Evolutionary conservation across 2,329 filamentous ascomycete species (phyloP), one percentile per base, ranked within the genome.

Genomic region (Microdochium trichocladiopsis): DNA sequence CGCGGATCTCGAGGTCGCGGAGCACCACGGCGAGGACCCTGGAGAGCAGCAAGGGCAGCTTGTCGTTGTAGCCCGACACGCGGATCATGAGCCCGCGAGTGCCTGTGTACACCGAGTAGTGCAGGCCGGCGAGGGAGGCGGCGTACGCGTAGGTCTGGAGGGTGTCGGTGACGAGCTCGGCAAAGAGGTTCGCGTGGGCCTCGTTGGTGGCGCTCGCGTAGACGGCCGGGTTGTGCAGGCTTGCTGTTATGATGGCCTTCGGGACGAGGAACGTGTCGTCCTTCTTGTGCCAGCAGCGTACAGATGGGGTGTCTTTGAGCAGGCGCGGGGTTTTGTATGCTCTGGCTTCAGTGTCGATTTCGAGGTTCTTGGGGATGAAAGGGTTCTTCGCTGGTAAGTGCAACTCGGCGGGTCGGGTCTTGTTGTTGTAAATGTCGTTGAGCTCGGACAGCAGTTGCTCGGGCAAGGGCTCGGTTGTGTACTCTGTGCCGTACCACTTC

Each of bases 211-310:
- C 88, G 4, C 88, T 91, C 1, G 88, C 80, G 65, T 84, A 85
- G 18, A 88, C 83, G 47, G 95, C 71, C 0, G 91, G 88, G 54
- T 86, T 95, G 60, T 86, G 83, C 58, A 95, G 78, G 60, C 86
- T 90, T 57, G 96, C 82, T 57, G 91, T 82, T 18, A 97, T 75
- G 54, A 91, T 94, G 3, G 90, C 94, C 68, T 95, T 96, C 8
- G 94, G 94, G 9, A 97, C 94, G 92, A 93, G 97, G 70, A 97
- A 99, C 0, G 86, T 91, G 61, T 99, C 94, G 62, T 99, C 94
- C 71, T 97, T 97, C 76, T 99, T 99, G 76, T 86, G 96, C 94
- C 94, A 99, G 2, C 89, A 87, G 25, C 92, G 84, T 1, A 89
- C 84, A 31, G 84, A 74, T 5, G 85, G 78, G 59, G 41, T 23